These are phyloP conservation scores for Plectranthus barbatus DNA, from an alignment of 257 asterid species.

Conservation along the genomic window DNA sequence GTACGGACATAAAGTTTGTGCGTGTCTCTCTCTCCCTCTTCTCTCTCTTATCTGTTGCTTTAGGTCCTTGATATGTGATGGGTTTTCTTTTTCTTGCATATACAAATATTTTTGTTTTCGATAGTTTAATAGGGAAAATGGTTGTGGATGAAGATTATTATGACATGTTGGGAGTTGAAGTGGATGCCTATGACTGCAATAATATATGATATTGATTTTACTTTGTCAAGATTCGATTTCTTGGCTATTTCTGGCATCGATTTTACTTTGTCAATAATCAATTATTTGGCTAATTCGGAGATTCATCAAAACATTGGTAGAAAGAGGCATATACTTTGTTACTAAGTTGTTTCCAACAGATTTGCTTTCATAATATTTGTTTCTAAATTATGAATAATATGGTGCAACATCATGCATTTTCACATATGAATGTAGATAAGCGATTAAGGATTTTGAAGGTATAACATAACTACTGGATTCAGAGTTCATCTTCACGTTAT, in stretches of 20 bases:
- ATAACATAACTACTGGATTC: too few species aligned
- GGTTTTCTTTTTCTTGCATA: not conserved
- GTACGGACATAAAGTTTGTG: not conserved
- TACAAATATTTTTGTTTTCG: not conserved
- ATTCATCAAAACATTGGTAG: too few species aligned
- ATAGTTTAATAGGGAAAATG: slow-evolving; percentile 34
- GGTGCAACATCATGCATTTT: too few species aligned
- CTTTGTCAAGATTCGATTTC: not conserved
- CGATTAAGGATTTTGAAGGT: too few species aligned
- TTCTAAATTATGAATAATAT: too few species aligned
- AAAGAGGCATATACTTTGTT: too few species aligned
- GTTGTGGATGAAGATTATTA: slow-evolving; percentile 66
- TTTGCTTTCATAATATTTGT: not conserved
- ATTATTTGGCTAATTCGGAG: not conserved
- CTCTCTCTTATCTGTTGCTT: not conserved
- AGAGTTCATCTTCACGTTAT: too few species aligned
- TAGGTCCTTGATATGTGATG: not conserved
- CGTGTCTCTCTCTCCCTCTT: too few species aligned
- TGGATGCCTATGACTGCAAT: slow-evolving; percentile 35
- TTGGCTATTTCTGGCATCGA: not conserved
- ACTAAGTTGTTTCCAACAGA: not conserved
- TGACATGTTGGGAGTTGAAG: slow-evolving; percentile 57
- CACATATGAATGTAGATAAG: too few species aligned
- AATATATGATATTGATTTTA: not conserved
- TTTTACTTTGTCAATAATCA: not conserved